phyloP scores from a whole-genome alignment of 1,139 yeast genomes.

The Saccharomyces hybrid region DNA sequence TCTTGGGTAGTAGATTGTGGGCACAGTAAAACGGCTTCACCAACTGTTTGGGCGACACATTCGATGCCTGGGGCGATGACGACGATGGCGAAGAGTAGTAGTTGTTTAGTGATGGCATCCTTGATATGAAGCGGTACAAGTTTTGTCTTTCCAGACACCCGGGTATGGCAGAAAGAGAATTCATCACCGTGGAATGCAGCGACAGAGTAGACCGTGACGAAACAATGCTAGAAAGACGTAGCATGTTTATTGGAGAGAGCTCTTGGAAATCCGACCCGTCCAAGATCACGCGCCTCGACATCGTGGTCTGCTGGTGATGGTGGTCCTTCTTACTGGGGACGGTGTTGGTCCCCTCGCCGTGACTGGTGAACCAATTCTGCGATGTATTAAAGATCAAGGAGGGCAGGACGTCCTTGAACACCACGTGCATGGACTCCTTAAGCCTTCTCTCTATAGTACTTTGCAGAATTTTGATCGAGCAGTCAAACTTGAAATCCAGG shows the following conservation, averaged over 20 bases:
- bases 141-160: conserved; percentile 36
- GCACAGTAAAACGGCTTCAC: conserved; percentile 6
- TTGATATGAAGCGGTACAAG: conserved; percentile 30
- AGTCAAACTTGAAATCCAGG: conserved; percentile 30
- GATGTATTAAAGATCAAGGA: conserved; percentile 30
- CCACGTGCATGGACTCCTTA: conserved; percentile 28
- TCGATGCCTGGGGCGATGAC: neutral
- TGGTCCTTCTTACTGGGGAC: conserved; percentile 2
- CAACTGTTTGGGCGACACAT: neutral
- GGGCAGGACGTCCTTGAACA: conserved; percentile 31
- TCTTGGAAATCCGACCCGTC: conserved; percentile 32
- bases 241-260: conserved; percentile 61
- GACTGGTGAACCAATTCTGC: conserved; percentile 26
- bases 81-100: conserved; percentile 14
- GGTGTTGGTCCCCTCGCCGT: conserved; percentile 1
- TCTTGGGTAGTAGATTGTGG: conserved; percentile 21
- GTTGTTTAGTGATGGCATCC: conserved; percentile 29
- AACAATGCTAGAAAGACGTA: conserved; percentile 60
- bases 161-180: conserved; percentile 24
- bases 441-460: conserved; percentile 30
- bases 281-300: conserved; percentile 12
- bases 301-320: conserved; percentile 1
- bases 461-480: conserved; percentile 30
- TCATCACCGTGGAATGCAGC: conserved; percentile 48
- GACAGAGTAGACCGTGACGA: conserved; percentile 75